Evolutionary conservation across 768 basidiomycete species (phyloP).

Genomic region (Lanmaoa rubissima): DNA sequence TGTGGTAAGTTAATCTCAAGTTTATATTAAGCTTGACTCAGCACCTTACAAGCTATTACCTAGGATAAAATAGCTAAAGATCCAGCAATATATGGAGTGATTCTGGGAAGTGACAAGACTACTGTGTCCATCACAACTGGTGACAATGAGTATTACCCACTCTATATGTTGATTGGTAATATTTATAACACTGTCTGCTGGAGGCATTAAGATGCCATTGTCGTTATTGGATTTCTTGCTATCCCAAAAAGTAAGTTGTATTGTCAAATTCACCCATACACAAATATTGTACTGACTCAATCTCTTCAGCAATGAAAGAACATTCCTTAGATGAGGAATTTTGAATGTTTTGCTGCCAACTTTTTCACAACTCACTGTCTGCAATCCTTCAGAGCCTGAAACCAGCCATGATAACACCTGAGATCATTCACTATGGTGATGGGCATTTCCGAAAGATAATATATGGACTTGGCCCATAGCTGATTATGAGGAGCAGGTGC

Average conservation of each 20-base stretch:
- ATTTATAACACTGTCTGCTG: background rate
- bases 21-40: background rate
- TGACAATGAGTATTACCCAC: background rate
- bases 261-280: too few species aligned
- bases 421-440: slow-evolving; percentile 28
- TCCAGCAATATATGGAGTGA: background rate
- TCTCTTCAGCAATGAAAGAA: slow-evolving; percentile 1
- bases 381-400: background rate
- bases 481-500: background rate
- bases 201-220: background rate
- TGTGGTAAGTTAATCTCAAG: background rate
- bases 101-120: slow-evolving; percentile 1
- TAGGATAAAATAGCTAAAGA: too few species aligned
- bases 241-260: slow-evolving; percentile 32
- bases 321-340: slow-evolving; percentile 15
- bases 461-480: slow-evolving; percentile 4
- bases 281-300: background rate
- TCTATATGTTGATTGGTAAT: slow-evolving; percentile 5
- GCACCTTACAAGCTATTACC: too few species aligned
- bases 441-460: slow-evolving; percentile 22
- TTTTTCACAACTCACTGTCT: slow-evolving; percentile 27
- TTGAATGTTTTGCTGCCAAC: slow-evolving; percentile 29
- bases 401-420: slow-evolving; percentile 28
- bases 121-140: background rate
- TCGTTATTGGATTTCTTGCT: slow-evolving; percentile 24